Evolutionary conservation across 805 yeast species (phyloP), one percentile per base, ranked within the genome.

Genomic region (Tetrapisispora fleetii): DNA sequence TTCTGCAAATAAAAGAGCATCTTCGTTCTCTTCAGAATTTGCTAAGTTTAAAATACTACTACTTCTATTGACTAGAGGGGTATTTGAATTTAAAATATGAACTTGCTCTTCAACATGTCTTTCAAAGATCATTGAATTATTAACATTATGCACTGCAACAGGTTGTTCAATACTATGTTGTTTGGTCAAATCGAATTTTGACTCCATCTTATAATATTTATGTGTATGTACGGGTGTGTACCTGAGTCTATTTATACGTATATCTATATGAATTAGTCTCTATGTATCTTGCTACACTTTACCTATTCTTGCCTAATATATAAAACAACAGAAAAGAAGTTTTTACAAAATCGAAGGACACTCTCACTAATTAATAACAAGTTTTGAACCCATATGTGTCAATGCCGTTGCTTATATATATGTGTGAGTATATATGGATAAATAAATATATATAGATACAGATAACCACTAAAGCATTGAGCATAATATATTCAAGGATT

Each of bases 51-150:
- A 40, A 17, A 19, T 11, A 18, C 36, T 30, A 4, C 37, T 22
- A 16, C 37, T 32, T 18, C 37, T 32, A 30, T 47, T 17, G 3
- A 32, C 40, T n/a, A 30, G 4, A 4, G 40, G 35, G 22, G 19
- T n/a, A 28, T 27, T 43, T 2, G 40, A 17, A n/a, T 36, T 36
- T 16, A 40, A 40, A n/a, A 48, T 44, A 42, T 33, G 48, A 22
- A 38, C 39, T 13, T 79, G 80, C 54, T 80, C 85, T 59, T 81
- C 84, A 5, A 81, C 87, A 45, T 77, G 74, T 50, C 87, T 70
- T 57, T 81, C 89, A 60, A 79, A 84, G 54, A 82, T 83, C 60
- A 74, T 61, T 10, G 83, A 77, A 28, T 43, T 47, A 41, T 49
- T 64, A 41, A 59, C 63, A 42, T 40, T 32, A 45, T 43, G 18